Percentiles rank a stretch among this genome's conserved stretches.
Conservation (phyloP, 2,329 filamentous ascomycete species). For the Fusarium sp. region DNA sequence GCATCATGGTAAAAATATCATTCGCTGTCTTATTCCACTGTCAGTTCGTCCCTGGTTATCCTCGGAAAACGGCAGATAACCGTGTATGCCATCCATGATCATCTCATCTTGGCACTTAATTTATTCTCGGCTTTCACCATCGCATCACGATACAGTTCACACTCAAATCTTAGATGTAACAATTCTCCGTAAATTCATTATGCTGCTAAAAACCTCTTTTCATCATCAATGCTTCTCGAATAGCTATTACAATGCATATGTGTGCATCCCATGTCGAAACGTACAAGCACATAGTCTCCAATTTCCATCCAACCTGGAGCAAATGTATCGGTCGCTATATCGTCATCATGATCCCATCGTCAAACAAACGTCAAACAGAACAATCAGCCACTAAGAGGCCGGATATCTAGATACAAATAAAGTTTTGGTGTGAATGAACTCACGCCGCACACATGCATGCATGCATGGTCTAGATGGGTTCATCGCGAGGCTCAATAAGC, state of each 20-base stretch:
- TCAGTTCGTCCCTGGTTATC: constrained; percentile 9
- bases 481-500: constrained; percentile 80
- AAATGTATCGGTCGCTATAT: constrained; percentile 35
- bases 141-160: neutral
- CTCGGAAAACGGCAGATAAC: constrained; percentile 11
- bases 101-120: neutral
- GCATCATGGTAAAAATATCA: constrained; percentile 16
- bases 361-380: constrained; percentile 20
- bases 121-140: neutral
- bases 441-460: neutral
- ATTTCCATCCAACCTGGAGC: constrained; percentile 34
- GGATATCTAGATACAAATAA: constrained; percentile 33
- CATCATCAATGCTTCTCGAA: constrained; percentile 2
- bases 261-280: constrained; percentile 39
- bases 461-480: constrained; percentile 67
- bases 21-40: constrained; percentile 1
- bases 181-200: constrained; percentile 23
- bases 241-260: constrained; percentile 27
- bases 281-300: constrained; percentile 20
- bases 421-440: constrained; percentile 3
- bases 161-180: neutral
- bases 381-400: constrained; percentile 14
- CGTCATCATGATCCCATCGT: constrained; percentile 35
- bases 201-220: neutral
- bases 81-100: neutral